Evolutionary conservation across 23 red algal species (phyloP), one percentile per base, ranked within the genome.

Genomic region (Gracilaria vermiculophylla): DNA sequence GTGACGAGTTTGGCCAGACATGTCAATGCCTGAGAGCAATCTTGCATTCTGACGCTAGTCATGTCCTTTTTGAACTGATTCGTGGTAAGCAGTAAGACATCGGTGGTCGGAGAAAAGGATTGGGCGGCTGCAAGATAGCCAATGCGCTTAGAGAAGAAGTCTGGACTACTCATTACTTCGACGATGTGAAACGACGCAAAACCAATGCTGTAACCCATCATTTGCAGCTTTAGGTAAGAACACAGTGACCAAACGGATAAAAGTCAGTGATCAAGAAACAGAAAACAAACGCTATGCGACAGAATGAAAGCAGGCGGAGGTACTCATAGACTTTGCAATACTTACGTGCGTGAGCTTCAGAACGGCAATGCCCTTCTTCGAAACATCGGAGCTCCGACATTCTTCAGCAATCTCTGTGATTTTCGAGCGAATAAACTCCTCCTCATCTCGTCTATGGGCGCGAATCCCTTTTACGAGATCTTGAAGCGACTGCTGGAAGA

Each of bases 21-120:
- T 49, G 77, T 92, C 1, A 99, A 72, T 11, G 97, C 97, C 39
- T 83, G 85, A 42, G 95, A 97, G 44, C 84, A 93, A 54, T 97
- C 86, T 33, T 86, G 69, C 48, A 89, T 52, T 34, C 85, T 91
- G 67, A 85, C 90, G 48, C 81, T 89, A 15, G 91, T 92, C 53
- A 97, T 61, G 44, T 97, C 95, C 83, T 99, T 99, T 49, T 95
- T 95, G 80, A 99, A 95, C 36, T 83, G 87, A 60, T 99, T 99
- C 51, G 89, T 95, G 17, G 92, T 95, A 42, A 99, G 87, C 45
- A 99, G 53, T 65, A 95, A 55, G 31, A 95, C 92, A 53, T 95
- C 92, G 0, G 97, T 99, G 17, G 64, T 79, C 13, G 92, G 86
- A 54, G 87, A 83, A 37, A 99, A 95, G 36, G 83, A 69, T 53